phyloP scores from a whole-genome alignment of 1,284 basidiomycete genomes.

The Pseudozyma flocculosa region DNA sequence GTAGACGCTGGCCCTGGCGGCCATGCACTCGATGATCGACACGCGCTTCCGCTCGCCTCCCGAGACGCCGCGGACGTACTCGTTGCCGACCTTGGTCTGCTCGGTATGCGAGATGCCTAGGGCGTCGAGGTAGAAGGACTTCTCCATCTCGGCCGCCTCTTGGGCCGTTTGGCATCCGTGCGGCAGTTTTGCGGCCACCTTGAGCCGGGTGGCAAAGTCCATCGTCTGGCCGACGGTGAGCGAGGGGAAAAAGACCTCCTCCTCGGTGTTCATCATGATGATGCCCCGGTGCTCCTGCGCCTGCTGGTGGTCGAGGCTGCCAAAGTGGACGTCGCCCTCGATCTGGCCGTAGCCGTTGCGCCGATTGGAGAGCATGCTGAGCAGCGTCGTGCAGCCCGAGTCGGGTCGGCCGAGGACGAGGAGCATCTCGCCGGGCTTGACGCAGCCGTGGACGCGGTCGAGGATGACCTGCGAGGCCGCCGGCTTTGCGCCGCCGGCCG shows the following conservation, averaged over 20 bases:
- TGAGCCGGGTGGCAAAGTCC: constrained; percentile 1
- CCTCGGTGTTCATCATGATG: constrained; percentile 62
- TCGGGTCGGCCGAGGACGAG: constrained; percentile 53
- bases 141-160: constrained; percentile 61
- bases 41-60: constrained; percentile 61
- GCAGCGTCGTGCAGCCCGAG: constrained; percentile 44
- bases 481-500: too few relatives aligned
- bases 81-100: constrained; percentile 58
- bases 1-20: constrained; percentile 41
- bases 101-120: constrained; percentile 67
- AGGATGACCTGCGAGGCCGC: constrained; percentile 3
- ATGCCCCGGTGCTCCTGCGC: constrained; percentile 68
- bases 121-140: constrained; percentile 65
- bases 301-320: constrained; percentile 39
- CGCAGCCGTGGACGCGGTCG: constrained; percentile 38
- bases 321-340: constrained; percentile 43
- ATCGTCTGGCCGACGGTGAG: constrained; percentile 48
- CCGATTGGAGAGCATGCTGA: constrained; percentile 46
- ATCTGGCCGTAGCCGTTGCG: constrained; percentile 47
- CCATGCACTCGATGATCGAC: constrained; percentile 58
- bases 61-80: constrained; percentile 43
- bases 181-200: constrained; percentile 39
- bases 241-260: constrained; percentile 46
- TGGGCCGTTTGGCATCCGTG: constrained; percentile 44
- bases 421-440: constrained; percentile 53